These are phyloP conservation scores for Pyrus communis DNA, from an alignment of 306 rosid genomes.

Conservation along the genomic window DNA sequence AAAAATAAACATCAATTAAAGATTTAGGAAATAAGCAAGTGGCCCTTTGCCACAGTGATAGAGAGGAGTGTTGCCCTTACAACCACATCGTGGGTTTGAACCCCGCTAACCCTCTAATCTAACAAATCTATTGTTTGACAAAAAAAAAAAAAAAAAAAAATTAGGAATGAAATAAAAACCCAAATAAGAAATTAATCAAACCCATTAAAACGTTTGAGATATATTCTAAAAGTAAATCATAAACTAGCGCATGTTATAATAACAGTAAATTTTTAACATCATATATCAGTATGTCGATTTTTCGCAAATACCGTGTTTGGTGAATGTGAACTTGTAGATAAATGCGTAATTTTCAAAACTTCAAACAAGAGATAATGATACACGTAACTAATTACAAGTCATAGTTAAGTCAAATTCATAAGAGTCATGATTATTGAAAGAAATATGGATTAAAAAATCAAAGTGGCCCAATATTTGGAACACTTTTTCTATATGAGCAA, in stretches of 20 bases:
- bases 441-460: background rate
- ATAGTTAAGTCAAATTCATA: too few relatives aligned
- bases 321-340: background rate
- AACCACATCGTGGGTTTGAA: rapidly evolving
- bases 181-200: background rate
- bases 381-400: background rate
- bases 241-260: background rate
- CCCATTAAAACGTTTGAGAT: background rate
- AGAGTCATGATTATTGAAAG: background rate
- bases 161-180: background rate
- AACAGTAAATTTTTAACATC: background rate
- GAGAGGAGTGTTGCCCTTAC: too few relatives aligned
- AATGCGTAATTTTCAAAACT: background rate
- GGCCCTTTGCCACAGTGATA: too few relatives aligned
- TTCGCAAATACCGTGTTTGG: background rate
- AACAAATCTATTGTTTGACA: too few relatives aligned
- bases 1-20: background rate
- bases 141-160: too few relatives aligned
- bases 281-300: background rate
- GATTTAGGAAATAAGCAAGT: background rate
- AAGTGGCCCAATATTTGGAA: background rate
- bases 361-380: background rate
- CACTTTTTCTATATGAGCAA: background rate
- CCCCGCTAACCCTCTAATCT: too few relatives aligned
- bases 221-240: background rate